These are phyloP conservation scores for Phytophthora fragariae DNA, from an alignment of 352 stramenopile genomes.

Conservation along the genomic window DNA sequence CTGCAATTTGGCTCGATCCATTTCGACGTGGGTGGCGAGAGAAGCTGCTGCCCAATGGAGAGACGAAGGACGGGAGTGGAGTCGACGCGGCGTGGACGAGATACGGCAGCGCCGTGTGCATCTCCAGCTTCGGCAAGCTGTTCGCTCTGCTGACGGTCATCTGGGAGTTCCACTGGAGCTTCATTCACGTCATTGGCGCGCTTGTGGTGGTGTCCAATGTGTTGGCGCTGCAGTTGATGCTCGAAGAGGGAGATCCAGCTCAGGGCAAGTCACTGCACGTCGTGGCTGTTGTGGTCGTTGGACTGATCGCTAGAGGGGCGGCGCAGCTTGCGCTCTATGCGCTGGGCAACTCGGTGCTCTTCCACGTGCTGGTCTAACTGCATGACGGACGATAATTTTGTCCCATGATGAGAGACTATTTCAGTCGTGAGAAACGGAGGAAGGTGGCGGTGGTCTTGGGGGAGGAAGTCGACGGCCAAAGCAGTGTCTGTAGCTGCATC, in stretches of 20 bases:
- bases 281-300: constrained; percentile 48
- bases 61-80: background rate
- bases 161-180: constrained; percentile 89
- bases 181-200: constrained; percentile 81
- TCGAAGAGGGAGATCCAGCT: constrained; percentile 56
- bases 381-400: constrained; percentile 27
- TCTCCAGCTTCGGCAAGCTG: constrained; percentile 87
- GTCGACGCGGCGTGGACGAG: constrained; percentile 32
- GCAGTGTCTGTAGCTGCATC: constrained; percentile 4
- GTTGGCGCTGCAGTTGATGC: constrained; percentile 72
- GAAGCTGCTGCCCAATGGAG: constrained; percentile 33
- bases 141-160: constrained; percentile 87
- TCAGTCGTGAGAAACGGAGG: constrained; percentile 36
- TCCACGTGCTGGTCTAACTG: constrained; percentile 73
- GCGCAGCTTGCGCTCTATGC: constrained; percentile 70
- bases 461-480: background rate
- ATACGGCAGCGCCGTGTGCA: constrained; percentile 73
- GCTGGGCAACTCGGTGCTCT: constrained; percentile 77
- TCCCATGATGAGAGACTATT: constrained; percentile 22
- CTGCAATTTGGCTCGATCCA: constrained; percentile 58
- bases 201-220: constrained; percentile 82
- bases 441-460: background rate
- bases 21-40: constrained; percentile 59
- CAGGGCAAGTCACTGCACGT: constrained; percentile 43
- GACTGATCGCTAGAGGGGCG: constrained; percentile 48